Evolutionary conservation across 495 filamentous ascomycete genomes (phyloP).

Genomic region (Ramalina intermedia): DNA sequence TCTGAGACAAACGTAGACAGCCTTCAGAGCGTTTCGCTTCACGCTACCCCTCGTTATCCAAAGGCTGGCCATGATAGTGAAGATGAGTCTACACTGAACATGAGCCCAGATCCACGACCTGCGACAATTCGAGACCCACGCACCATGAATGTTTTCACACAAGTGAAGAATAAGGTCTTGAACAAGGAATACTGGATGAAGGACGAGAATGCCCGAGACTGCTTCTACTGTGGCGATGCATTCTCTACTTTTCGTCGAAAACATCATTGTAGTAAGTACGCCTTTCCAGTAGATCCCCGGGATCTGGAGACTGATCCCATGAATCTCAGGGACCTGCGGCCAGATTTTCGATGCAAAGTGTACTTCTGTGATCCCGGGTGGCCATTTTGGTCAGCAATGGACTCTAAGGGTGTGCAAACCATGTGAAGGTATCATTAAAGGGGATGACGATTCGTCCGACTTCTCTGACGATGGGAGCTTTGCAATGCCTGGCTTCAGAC

Average conservation of each 20-base stretch:
- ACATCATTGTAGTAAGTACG: slow-evolving; percentile 73
- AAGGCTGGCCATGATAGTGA: no score
- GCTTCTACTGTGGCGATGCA: slow-evolving; percentile 76
- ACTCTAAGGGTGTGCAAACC: slow-evolving; percentile 84
- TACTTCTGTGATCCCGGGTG: slow-evolving; percentile 74
- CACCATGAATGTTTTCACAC: slow-evolving; percentile 43
- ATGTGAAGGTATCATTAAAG: slow-evolving; percentile 86
- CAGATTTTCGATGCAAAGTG: slow-evolving; percentile 98
- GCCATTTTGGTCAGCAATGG: slow-evolving; percentile 74
- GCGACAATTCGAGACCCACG: slow-evolving; percentile 37
- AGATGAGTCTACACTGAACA: no score
- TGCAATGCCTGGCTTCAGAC: slow-evolving; percentile 10
- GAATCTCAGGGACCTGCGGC: slow-evolving; percentile 44
- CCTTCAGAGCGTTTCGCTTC: slow-evolving; percentile 10
- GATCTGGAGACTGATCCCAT: no score
- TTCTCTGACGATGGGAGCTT: slow-evolving; percentile 43
- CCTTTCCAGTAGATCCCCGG: not conserved
- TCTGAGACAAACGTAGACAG: slow-evolving; percentile 25
- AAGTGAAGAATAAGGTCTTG: slow-evolving; percentile 68
- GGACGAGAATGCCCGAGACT: slow-evolving; percentile 95
- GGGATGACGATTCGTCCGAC: slow-evolving; percentile 78
- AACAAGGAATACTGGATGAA: slow-evolving; percentile 99
- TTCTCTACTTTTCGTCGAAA: slow-evolving; percentile 92
- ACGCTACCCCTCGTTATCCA: slow-evolving; percentile 1
- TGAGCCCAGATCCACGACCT: no score